phyloP scores from a whole-genome alignment of 768 basidiomycete species.

The Coprinopsis sp. region DNA sequence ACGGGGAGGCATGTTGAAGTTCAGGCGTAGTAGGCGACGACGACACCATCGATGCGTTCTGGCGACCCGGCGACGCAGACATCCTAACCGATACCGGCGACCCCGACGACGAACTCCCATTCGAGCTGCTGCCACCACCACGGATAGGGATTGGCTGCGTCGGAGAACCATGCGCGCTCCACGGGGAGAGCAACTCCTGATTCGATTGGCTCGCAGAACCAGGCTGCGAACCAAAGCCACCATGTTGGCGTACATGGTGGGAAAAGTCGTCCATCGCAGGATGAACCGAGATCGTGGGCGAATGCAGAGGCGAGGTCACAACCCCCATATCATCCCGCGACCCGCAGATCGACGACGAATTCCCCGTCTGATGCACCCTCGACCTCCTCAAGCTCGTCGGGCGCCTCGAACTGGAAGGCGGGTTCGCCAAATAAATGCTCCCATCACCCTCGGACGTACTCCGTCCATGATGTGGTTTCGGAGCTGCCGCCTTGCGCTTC shows the following conservation, averaged over 20 bases:
- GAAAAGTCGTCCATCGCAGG: slow-evolving; percentile 1
- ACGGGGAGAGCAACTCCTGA: slow-evolving; percentile 6
- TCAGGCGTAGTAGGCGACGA: not conserved
- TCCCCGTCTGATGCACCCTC: not conserved
- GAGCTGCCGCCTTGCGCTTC: not conserved
- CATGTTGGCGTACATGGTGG: not conserved
- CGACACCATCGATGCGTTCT: not conserved
- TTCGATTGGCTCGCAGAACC: too few relatives aligned
- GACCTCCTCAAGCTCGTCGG: not conserved
- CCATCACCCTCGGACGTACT: slow-evolving; percentile 1
- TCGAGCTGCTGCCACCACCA: slow-evolving; percentile 3
- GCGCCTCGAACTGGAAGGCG: slow-evolving; percentile 6
- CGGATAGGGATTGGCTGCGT: slow-evolving; percentile 4
- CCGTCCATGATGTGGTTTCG: not conserved
- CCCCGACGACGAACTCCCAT: not conserved
- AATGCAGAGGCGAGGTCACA: not conserved
- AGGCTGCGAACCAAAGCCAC: not conserved
- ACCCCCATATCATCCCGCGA: slow-evolving; percentile 1
- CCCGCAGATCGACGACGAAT: not conserved
- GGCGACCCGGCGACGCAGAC: not conserved
- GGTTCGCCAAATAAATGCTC: slow-evolving; percentile 7
- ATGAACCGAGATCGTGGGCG: slow-evolving; percentile 8
- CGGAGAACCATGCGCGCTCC: slow-evolving; percentile 1
- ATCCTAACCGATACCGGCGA: slow-evolving; percentile 2
- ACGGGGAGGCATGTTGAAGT: not conserved